Evolutionary conservation across 208 protist genomes (phyloP).

Genomic region (Angomonas ambiguus): DNA sequence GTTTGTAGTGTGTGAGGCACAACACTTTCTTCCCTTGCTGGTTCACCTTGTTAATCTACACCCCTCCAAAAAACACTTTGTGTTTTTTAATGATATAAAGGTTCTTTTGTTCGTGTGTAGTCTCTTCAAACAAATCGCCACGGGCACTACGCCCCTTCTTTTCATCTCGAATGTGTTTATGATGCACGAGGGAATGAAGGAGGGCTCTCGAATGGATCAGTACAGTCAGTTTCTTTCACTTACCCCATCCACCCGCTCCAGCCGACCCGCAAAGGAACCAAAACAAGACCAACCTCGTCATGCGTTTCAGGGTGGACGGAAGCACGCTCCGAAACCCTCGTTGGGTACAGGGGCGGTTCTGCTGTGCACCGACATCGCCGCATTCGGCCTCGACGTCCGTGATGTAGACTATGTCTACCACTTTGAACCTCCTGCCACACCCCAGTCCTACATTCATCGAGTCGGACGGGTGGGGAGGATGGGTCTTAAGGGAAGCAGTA

Average conservation of each 20-base stretch:
- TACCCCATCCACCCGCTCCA: too few species aligned
- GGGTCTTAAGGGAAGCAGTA: slow-evolving; percentile 83
- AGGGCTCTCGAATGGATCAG: slow-evolving; percentile 65
- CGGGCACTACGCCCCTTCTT: slow-evolving; percentile 46
- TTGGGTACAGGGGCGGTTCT: slow-evolving; percentile 79
- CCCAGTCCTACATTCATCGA: slow-evolving; percentile 84
- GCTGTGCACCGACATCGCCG: slow-evolving; percentile 86
- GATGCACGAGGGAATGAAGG: slow-evolving; percentile 86
- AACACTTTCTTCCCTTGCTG: slow-evolving; percentile 63
- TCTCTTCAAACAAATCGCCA: slow-evolving; percentile 42
- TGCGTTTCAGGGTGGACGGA: slow-evolving; percentile 73
- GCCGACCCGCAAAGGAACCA: too few species aligned
- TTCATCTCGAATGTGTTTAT: slow-evolving; percentile 66
- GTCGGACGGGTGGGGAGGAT: slow-evolving; percentile 89
- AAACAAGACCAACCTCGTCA: too few species aligned
- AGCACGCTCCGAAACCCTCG: slow-evolving; percentile 48
- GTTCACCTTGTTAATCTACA: slow-evolving; percentile 88
- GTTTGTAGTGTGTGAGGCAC: slow-evolving; percentile 63
- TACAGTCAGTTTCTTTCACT: slow-evolving; percentile 85
- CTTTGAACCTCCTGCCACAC: slow-evolving; percentile 78
- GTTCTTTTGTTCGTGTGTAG: slow-evolving; percentile 66
- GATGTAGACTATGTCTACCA: slow-evolving; percentile 92
- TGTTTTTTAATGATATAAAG: slow-evolving; percentile 86
- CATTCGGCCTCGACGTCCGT: slow-evolving; percentile 87
- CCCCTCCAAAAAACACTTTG: slow-evolving; percentile 88